Evolutionary conservation across 1,284 basidiomycete species (phyloP).

Genomic region (Leccinum huronense): DNA sequence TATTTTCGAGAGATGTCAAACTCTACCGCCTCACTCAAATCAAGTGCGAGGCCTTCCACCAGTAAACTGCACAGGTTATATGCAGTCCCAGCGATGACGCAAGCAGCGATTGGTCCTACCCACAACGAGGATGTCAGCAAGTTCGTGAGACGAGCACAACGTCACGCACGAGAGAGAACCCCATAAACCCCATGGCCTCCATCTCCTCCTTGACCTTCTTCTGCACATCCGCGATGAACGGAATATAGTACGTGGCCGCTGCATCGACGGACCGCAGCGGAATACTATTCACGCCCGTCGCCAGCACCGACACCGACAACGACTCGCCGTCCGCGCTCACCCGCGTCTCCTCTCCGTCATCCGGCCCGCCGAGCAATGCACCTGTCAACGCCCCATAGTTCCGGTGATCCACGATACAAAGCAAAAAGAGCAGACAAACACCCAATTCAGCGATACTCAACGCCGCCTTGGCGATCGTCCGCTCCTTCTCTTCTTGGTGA

Average conservation of each 20-base stretch:
- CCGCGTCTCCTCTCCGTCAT: slow-evolving; percentile 1
- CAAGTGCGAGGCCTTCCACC: slow-evolving; percentile 75
- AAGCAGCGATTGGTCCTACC: slow-evolving; percentile 82
- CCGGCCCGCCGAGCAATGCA: slow-evolving; percentile 31
- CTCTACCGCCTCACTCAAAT: slow-evolving; percentile 84
- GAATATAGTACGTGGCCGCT: slow-evolving; percentile 61
- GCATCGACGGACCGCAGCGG: slow-evolving; percentile 69
- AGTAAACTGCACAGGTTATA: slow-evolving; percentile 89
- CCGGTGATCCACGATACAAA: not conserved
- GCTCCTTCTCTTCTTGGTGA: slow-evolving; percentile 76
- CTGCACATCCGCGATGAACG: slow-evolving; percentile 69
- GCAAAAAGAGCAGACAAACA: slow-evolving; percentile 30
- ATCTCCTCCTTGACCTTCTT: slow-evolving; percentile 76
- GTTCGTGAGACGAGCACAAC: not conserved
- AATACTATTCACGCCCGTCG: slow-evolving; percentile 30
- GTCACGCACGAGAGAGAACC: slow-evolving; percentile 67
- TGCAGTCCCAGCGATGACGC: slow-evolving; percentile 90
- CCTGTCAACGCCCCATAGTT: slow-evolving; percentile 15
- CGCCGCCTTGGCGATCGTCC: slow-evolving; percentile 86
- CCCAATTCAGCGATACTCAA: slow-evolving; percentile 87
- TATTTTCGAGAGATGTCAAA: slow-evolving; percentile 82
- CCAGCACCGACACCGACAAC: not conserved
- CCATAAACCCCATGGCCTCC: slow-evolving; percentile 82
- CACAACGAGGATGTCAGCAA: slow-evolving; percentile 1
- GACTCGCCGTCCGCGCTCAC: slow-evolving; percentile 13